These are phyloP conservation scores for Huntiella decipiens DNA, from an alignment of 2,329 filamentous ascomycete species.

Conservation along the genomic window DNA sequence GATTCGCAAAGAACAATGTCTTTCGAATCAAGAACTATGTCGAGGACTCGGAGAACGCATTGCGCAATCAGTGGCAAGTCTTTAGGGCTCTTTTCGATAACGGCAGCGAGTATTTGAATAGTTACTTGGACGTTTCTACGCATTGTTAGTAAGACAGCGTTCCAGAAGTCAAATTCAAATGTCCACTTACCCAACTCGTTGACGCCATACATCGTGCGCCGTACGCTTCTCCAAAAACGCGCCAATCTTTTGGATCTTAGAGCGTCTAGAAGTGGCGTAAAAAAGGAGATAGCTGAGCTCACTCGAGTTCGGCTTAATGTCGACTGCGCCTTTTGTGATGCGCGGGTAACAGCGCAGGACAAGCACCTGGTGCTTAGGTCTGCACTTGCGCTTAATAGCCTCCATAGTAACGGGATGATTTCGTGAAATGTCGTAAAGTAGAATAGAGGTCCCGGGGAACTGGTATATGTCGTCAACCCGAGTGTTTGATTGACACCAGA, in stretches of 20 bases:
- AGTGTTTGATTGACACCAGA: no score
- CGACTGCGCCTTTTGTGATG: conserved; percentile 74
- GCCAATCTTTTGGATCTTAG: conserved; percentile 92
- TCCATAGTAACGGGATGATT: conserved; percentile 31
- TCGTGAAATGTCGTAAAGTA: no score
- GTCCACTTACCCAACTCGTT: conserved; percentile 55
- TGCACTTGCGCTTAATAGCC: conserved; percentile 47
- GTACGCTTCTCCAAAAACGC: conserved; percentile 89
- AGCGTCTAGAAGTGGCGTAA: conserved; percentile 84
- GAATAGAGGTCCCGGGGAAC: no score
- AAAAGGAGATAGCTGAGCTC: conserved; percentile 94
- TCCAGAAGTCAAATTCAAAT: neutral
- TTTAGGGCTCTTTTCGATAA: conserved; percentile 83
- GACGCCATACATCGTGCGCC: conserved; percentile 74
- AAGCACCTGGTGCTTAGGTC: conserved; percentile 91
- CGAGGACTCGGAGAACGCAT: conserved; percentile 68
- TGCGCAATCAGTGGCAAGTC: conserved; percentile 77
- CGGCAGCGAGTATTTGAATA: conserved; percentile 71
- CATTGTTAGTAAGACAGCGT: neutral
- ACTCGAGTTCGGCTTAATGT: conserved; percentile 89
- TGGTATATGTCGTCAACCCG: no score
- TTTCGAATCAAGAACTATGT: conserved; percentile 62
- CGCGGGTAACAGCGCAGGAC: conserved; percentile 93
- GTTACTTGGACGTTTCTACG: conserved; percentile 80
- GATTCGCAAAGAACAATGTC: conserved; percentile 90